Evolutionary conservation across 2,329 filamentous ascomycete species (phyloP).

Genomic region (Fusarium sp.): DNA sequence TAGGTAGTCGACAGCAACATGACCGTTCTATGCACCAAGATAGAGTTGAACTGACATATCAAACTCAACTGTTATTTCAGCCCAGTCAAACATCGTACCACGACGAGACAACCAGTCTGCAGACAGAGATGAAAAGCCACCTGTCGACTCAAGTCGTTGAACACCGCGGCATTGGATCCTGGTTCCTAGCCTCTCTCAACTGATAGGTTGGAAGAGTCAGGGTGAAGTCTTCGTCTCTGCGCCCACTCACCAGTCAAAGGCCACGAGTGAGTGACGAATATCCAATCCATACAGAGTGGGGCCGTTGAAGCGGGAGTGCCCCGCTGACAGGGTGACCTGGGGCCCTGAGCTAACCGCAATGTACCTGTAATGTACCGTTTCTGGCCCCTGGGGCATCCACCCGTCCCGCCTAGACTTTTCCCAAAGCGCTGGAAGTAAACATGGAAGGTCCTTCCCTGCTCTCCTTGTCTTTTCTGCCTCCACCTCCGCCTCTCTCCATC

Average conservation of each 20-base stretch:
- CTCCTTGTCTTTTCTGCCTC: conserved; percentile 22
- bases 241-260: conserved; percentile 32
- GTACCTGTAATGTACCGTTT: conserved; percentile 36
- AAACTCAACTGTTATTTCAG: background rate
- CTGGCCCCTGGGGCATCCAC: conserved; percentile 11
- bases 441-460: conserved; percentile 19
- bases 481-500: conserved; percentile 27
- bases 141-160: conserved; percentile 14
- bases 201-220: conserved; percentile 32
- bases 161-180: conserved; percentile 26
- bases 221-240: conserved; percentile 7
- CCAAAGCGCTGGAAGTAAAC: conserved; percentile 45
- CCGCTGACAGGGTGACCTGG: conserved; percentile 8
- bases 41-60: conserved; percentile 27
- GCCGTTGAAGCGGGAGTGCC: conserved; percentile 4
- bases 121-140: conserved; percentile 2
- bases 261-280: conserved; percentile 33
- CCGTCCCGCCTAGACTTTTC: conserved; percentile 40
- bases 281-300: conserved; percentile 1
- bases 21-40: conserved; percentile 10
- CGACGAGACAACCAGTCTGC: background rate
- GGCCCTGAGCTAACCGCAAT: conserved; percentile 17
- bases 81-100: conserved; percentile 11
- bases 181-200: conserved; percentile 19
- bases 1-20: background rate